Base-by-base conservation (phyloP, 768 basidiomycete genomes). In the Collybia sordida region DNA sequence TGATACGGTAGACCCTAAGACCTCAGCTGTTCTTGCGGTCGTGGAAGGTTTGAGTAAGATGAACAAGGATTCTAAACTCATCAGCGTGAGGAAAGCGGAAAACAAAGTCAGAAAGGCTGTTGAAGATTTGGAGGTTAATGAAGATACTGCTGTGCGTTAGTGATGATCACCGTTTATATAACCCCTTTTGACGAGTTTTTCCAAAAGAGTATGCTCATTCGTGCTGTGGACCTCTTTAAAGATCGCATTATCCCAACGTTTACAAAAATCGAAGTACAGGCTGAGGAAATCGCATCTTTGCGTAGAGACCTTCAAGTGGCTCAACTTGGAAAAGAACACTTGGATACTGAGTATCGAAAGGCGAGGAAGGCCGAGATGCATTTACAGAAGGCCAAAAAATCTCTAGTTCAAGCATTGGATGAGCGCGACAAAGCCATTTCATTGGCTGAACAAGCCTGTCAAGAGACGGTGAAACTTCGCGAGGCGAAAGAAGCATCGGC, bases 221-320 rank as follows among this genome's bases (percentile, higher is more conserved):
- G 61, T 36, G 71, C 74, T 3, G 53, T 77, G 4, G 58, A 64
- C 21, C 67, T 74, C 42, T 77, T 79, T 54, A 69, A 66, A 31
- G 57, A 67, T 17, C 71, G 75, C 6, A 72, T 78, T 14, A 57
- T 69, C 14, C 77, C 77, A 6, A 15, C 72, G 1, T 76, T 73
- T 47, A 56, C 52, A 23, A 59, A 53, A 40, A 48, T 64, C 12
- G 65, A 69, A 27, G 52, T 49, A 23, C 70, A 72, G 47, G 49
- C 59, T 3, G 52, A 58, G 22, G 61, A 71, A 31, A 59, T 71
- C 22, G 54, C 62, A 6, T 36, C 19, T 9, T 42, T 72, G 12
- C 58, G 55, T 23, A 39, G 47, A 15, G 60, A 62, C 3, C 46
- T 63, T 2, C 45, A 57, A 8, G 42, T 21, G 31, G 47, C 34